Evolutionary conservation across 192 early-diverging fungal genomes (phyloP), one percentile per base, ranked within the genome.

Genomic region (Rhizophagus clarus): DNA sequence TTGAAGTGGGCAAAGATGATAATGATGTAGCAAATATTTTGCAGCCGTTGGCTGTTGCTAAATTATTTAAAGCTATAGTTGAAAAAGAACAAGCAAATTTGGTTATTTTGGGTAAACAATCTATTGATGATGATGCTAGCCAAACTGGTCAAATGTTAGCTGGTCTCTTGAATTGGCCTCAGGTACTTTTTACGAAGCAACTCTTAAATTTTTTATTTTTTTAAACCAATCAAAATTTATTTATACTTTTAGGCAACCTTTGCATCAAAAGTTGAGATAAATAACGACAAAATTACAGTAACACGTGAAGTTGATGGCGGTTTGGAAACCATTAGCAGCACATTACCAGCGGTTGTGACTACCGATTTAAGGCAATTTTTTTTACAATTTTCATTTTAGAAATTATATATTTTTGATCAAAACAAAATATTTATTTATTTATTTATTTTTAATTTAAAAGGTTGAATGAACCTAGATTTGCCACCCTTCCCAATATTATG

Each of bases 91-190:
- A 97, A 87, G 94, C 97, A 37, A 92, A 97, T 81, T 84, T 98
- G 29, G 94, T 99, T 22, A 94, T 99, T 72, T 87, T 99, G 71
- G 98, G 98, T 70, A 99, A 99, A 89, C 98, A 99, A 89, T 97
- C 97, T 47, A 99, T 99, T 82, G 98, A 98, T 88, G 98, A 99
- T 84, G 98, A 99, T 84, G 86, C 94, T 67, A 94, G 92, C 87
- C 98, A 99, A 86, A 98, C 96, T 17, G 97, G 98, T 9, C 97
- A 99, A 90, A 98, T 99, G 96, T 91, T 99, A 37, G 98, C 96
- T 61, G 98, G 98, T 40, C 87, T 99, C 56, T 86, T 99, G 60
- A 89, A 89, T 75, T 97, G 96, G 96, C 93, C 96, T 47, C 97
- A 98, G 88, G 92, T 93, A 88, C 42, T 12, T 45, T 42, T 45